These are phyloP conservation scores for Arthrobotrys iridis DNA, from an alignment of 2,329 filamentous ascomycete species.

Conservation along the genomic window DNA sequence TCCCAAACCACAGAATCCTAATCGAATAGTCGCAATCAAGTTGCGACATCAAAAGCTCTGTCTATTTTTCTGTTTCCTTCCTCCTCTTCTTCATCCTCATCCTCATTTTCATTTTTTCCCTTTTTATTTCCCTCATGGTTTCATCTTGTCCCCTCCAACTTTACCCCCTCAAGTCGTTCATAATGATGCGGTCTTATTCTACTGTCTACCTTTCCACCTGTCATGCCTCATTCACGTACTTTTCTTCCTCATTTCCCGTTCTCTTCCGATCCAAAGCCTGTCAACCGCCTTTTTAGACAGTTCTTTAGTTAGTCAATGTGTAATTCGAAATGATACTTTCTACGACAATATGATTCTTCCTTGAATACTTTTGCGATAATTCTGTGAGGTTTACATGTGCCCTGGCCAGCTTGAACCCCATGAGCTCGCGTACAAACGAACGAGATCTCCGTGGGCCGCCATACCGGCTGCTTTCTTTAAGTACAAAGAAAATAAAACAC, in stretches of 20 bases:
- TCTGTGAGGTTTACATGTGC: too few relatives aligned
- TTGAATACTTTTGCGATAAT: background rate
- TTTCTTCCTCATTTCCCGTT: background rate
- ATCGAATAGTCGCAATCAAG: background rate
- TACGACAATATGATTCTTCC: background rate
- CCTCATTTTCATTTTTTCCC: slow-evolving; percentile 33
- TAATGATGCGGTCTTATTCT: background rate
- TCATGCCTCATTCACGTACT: background rate
- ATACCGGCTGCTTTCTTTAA: too few relatives aligned
- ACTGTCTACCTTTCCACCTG: background rate
- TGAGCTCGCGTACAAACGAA: too few relatives aligned
- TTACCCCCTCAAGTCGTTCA: background rate
- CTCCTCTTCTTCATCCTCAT: slow-evolving; percentile 48
- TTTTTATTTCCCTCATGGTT: slow-evolving; percentile 53
- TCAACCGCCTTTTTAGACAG: background rate
- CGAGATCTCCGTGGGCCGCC: too few relatives aligned
- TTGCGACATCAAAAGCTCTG: slow-evolving; percentile 39
- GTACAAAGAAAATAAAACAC: too few relatives aligned
- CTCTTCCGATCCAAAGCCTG: background rate
- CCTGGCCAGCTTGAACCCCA: too few relatives aligned
- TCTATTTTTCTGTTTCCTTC: slow-evolving; percentile 11
- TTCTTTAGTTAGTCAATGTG: slow-evolving; percentile 14
- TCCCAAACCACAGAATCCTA: slow-evolving; percentile 30
- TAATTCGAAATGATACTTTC: slow-evolving; percentile 4
- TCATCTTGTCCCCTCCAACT: background rate